Evolutionary conservation across 129 eudicot species (phyloP), one percentile per base, ranked within the genome.

Genomic region (Pittosporum tobira): DNA sequence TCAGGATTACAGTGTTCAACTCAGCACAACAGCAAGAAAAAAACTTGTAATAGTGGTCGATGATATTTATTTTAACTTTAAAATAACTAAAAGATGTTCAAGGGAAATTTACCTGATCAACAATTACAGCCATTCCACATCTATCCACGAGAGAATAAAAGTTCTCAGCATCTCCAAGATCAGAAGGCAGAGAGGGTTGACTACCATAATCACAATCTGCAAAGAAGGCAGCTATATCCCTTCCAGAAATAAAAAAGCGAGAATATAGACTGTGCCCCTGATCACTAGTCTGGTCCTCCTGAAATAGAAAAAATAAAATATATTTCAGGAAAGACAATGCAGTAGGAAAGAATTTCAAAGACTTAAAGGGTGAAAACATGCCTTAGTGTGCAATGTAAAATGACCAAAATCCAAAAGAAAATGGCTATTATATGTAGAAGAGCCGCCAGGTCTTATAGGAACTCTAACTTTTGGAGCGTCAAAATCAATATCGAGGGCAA

Each of bases 381-480:
- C 99, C 96, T 93, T 81, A 18, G 99, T 93, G 45, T 71, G 72
- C 72, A 93, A 72, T 37, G 99, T 93, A 65, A 93, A 93, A 93
- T 87, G 83, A 56, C 99, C 99, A 51, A 87, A 93, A 75, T 93
- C 99, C 79, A 93, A 67, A 64, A 93, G 84, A 71, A 93, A 90
- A 69, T 93, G 85, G 67, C 88, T 70, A 37, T 87, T 85, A 69
- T 70, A 69, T 30, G 62, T 75, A 48, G 78, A 63, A 23, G 88
- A 76, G 55, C 73, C 63, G 62, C 68, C 15, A 28, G 65, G 48
- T 63, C 81, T 64, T 54, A 93, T 70, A 63, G 99, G 99, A 50
- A 93, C 81, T 74, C 88, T 87, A 27, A 93, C 91, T 87, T 93
- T 93, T 43, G 99, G 99, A 68, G 96, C 99, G 81, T 87, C 99